Evolutionary conservation across 345 rosid genomes (phyloP), one percentile per base, ranked within the genome.

Genomic region (Linum trigynum): DNA sequence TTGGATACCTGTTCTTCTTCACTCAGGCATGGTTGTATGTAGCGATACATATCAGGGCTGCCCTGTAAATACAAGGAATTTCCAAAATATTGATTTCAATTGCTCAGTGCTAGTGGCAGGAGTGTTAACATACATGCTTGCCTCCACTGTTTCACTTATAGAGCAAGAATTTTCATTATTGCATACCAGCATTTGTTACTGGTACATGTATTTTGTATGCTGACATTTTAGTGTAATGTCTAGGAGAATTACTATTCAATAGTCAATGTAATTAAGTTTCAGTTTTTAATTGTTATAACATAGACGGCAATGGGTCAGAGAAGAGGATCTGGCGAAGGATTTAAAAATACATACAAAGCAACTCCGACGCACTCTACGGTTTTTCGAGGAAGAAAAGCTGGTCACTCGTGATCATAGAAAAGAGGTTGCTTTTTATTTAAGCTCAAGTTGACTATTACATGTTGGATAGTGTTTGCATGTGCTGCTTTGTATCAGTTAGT

Each of bases 321-420:
- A 94, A 80, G 97, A 94, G 77, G 96, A 86, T 81, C 80, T 94
- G 79, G 97, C 97, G 7, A 90, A 83, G 76, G 96, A 90, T 42
- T 79, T 90, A 79, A 85, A 82, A 70, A 64, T 85, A 62, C 95
- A 94, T 55, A 68, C 87, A 14, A 94, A 90, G 83, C 96, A 88
- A 72, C 88, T 90, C 37, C 83, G 92, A 6, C 84, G 90, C 60
- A 85, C 76, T 62, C 70, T 94, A 59, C 77, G 85, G 23, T 77
- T 79, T 61, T 86, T 90, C 65, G 95, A 94, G 76, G 92, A 86
- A 78, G 88, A 94, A 73, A 86, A 88, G 59, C 76, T 90, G 59
- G 73, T 88, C 35, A 83, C 86, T 60, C 87, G 92, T 42, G 89
- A 85, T 70, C 85, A 86, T 39, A 82, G 97, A 76, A 90, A 75